Base-by-base conservation (phyloP, 257 asterid species). In the Cordia subcordata region DNA sequence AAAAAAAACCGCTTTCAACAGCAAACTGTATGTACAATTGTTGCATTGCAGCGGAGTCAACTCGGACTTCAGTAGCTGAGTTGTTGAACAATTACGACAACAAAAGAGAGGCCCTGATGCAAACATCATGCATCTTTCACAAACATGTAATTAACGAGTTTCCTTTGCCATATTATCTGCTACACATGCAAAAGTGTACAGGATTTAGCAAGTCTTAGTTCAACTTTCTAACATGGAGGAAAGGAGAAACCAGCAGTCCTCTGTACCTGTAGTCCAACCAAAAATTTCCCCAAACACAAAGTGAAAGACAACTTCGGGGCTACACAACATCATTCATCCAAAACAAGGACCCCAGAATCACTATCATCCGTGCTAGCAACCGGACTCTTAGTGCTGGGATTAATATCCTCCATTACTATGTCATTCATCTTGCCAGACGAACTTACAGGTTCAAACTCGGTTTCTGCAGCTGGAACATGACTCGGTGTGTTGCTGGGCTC, bases 341-440 rank as follows among this genome's bases (percentile, higher is more conserved):
- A 27, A 27, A 56, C 65, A 21, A 55, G 15, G 40, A 56, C 55
- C 44, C 64, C 65, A 11, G 60, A 55, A 32, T 57, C 64, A 18
- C 3, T 23, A 27, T 44, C 16, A 10, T 49, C 50, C 14, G 23
- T 8, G 27, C 53, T 58, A 38, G 18, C 58, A 46, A 27, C 10
- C 49, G 38, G 10, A 47, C 1, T 20, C 46, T 21, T 16, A 21
- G 40, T 20, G 10, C 5, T 27, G 0, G 49, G 16, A 13, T 39
- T 44, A 9, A 60, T 23, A 21, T 39, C 74, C 52, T 56, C 73
- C 75, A 62, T 11, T 45, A 53, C 57, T n/a, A 52, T 13, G 52
- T 72, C 68, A 49, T 10, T 50, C 11, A 8, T 23, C 38, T 71
- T 80, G 46, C 64, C 53, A 1, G 66, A 55, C 8, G 52, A 51